phyloP scores from a whole-genome alignment of 2,329 filamentous ascomycete genomes.

The Arthrobotrys pseudoclavata region DNA sequence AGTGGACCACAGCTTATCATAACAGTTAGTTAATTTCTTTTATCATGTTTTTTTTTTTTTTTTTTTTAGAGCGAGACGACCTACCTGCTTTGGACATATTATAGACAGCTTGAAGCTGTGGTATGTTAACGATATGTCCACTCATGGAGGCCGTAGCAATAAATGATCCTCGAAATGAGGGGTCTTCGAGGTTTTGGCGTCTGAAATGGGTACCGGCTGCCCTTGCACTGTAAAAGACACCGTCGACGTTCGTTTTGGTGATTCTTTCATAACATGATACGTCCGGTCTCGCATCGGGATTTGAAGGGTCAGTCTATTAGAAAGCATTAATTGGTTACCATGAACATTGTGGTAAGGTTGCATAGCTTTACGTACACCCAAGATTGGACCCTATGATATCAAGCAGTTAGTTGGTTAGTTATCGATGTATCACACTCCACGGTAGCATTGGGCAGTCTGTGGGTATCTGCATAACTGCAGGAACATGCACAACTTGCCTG shows the following conservation, averaged over 20 bases:
- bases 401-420: constrained; percentile 2
- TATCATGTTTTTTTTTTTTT: neutral
- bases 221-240: constrained; percentile 81
- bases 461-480: too few species aligned
- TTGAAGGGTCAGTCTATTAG: constrained; percentile 26
- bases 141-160: constrained; percentile 84
- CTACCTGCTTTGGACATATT: constrained; percentile 79
- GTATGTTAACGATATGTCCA: constrained; percentile 82
- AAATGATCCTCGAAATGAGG: constrained; percentile 77
- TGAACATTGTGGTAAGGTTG: too few species aligned
- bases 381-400: constrained; percentile 46
- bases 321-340: neutral
- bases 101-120: constrained; percentile 80
- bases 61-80: constrained; percentile 64
- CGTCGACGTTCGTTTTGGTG: constrained; percentile 79
- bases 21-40: constrained; percentile 63
- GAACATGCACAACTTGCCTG: constrained; percentile 18
- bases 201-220: constrained; percentile 79
- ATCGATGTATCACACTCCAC: neutral
- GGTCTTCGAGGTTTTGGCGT: constrained; percentile 74
- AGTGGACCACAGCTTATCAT: constrained; percentile 68
- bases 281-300: constrained; percentile 25
- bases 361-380: constrained; percentile 34
- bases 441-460: too few species aligned
- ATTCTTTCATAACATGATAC: constrained; percentile 74